Conservation (phyloP, 306 rosid species). For the Sicyos baderoa region DNA sequence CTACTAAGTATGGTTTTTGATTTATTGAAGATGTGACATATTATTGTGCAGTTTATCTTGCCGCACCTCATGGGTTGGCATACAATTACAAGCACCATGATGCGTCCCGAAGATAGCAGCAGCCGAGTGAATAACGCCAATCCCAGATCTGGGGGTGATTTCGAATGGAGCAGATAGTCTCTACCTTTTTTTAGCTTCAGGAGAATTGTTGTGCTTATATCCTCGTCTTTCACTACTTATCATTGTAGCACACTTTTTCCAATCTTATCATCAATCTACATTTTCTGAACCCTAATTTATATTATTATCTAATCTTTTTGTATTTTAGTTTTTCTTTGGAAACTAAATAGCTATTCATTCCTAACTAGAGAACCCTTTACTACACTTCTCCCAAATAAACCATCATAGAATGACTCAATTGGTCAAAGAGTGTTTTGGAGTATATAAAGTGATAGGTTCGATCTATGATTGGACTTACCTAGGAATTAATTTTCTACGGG, state of each 20-base stretch:
- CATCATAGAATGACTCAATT: too few species aligned
- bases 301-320: not conserved
- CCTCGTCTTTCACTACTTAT: not conserved
- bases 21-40: too few species aligned
- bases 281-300: not conserved
- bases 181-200: not conserved
- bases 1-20: not conserved
- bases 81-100: constrained; percentile 50
- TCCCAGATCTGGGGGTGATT: constrained; percentile 65
- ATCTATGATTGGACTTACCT: too few species aligned
- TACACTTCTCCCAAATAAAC: too few species aligned
- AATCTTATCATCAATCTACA: not conserved
- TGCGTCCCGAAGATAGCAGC: constrained; percentile 44
- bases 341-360: too few species aligned
- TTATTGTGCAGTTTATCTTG: constrained; percentile 56
- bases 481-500: too few species aligned
- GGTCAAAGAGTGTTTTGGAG: too few species aligned
- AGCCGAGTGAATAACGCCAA: constrained; percentile 36
- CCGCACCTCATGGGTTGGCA: constrained; percentile 89
- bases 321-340: not conserved
- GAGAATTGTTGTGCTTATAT: not conserved
- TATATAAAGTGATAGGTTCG: too few species aligned
- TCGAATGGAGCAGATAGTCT: constrained; percentile 68
- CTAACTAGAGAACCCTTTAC: too few species aligned
- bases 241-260: not conserved